Evolutionary conservation across 108 stramenopile genomes (phyloP), one percentile per base, ranked within the genome.

Genomic region (Cylindrotheca closterium): DNA sequence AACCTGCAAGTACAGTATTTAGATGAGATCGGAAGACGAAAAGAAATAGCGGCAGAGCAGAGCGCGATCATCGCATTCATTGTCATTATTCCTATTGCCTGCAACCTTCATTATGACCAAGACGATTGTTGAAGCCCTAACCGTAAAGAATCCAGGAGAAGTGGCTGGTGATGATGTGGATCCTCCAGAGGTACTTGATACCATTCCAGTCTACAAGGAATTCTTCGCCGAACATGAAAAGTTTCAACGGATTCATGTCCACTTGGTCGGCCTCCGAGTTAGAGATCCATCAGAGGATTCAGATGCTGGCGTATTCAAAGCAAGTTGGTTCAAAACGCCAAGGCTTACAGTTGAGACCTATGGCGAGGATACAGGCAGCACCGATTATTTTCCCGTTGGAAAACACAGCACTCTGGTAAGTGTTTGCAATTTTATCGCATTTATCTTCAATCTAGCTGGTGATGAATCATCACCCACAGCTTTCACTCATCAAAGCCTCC

Each of bases 121-220:
- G n/a, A n/a, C n/a, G n/a, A n/a, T n/a, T n/a, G n/a, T n/a, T n/a
- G n/a, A n/a, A n/a, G n/a, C n/a, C n/a, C n/a, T n/a, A n/a, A n/a
- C n/a, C n/a, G n/a, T n/a, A n/a, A n/a, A n/a, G n/a, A n/a, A n/a
- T n/a, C n/a, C n/a, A n/a, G n/a, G n/a, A n/a, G n/a, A n/a, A n/a
- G n/a, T n/a, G n/a, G n/a, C n/a, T n/a, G n/a, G n/a, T n/a, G n/a
- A n/a, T n/a, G n/a, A n/a, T n/a, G n/a, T n/a, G n/a, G n/a, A n/a
- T n/a, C n/a, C n/a, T n/a, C n/a, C n/a, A n/a, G n/a, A n/a, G n/a
- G n/a, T n/a, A n/a, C n/a, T n/a, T n/a, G n/a, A n/a, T n/a, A n/a
- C n/a, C n/a, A n/a, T n/a, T 93, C 87, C 79, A 93, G 34, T 51
- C 18, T 51, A 51, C 18, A 7, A 51, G 50, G 50, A 51, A 5